These are phyloP conservation scores for Tricholoma sp. DNA, from an alignment of 768 basidiomycete species.

Conservation along the genomic window DNA sequence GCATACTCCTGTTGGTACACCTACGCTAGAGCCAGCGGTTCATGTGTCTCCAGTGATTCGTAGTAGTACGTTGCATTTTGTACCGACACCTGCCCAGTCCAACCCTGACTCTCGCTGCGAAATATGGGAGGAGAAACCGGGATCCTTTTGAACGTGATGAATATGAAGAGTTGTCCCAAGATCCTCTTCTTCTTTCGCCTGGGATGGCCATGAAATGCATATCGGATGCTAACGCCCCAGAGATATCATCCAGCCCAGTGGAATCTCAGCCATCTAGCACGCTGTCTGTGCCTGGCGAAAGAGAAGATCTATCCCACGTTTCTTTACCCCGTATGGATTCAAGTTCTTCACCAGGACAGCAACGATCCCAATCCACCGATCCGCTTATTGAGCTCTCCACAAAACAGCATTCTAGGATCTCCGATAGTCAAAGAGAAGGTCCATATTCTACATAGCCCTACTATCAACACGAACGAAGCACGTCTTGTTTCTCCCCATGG, in stretches of 20 bases:
- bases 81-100: neutral
- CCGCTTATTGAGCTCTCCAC: constrained; percentile 7
- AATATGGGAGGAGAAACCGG: neutral
- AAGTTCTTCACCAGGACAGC: neutral
- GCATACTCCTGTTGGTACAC: neutral
- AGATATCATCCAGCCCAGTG: neutral
- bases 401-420: neutral
- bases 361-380: constrained; percentile 13
- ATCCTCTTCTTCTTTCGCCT: neutral
- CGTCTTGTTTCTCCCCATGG: neutral
- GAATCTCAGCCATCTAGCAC: constrained; percentile 20
- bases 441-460: neutral
- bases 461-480: neutral
- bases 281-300: neutral
- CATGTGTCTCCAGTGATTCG: neutral
- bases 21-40: neutral
- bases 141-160: too few relatives aligned
- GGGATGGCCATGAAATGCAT: constrained; percentile 1
- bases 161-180: neutral
- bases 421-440: neutral
- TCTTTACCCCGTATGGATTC: constrained; percentile 3
- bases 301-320: constrained; percentile 4
- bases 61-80: constrained; percentile 1
- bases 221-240: neutral
- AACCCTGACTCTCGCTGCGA: neutral